Evolutionary conservation across 306 rosid species (phyloP), one percentile per base, ranked within the genome.

Genomic region (Quercus gilva): DNA sequence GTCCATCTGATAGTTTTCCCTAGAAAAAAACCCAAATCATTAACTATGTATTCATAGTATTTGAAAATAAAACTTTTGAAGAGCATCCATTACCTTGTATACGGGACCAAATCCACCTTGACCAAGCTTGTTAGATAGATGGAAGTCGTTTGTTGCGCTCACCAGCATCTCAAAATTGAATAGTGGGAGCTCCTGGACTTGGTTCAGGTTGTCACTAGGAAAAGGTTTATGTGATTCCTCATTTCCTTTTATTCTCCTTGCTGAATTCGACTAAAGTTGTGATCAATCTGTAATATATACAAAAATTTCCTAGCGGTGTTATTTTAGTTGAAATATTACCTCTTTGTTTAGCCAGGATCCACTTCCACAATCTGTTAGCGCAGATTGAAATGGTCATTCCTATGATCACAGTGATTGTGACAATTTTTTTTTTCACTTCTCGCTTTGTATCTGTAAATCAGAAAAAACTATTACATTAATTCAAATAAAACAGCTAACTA

Each of bases 1-100:
- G 84, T 4, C 87, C 88, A 26, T 85, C 80, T 1, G 64, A 58
- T 59, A 83, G 3, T 67, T 55, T 25, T 56, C 88, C 91, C 89
- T 85, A 33, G 0, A 55, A 26, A 3, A 20, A 77, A n/a, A 17
- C 11, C 4, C 45, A 71, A 37, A 23, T 3, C 9, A 51, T 6
- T 6, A 28, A 20, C 20, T 68, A 2, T 1, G 10, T 33, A 14
- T 55, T 23, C 29, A 7, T 29, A 9, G 4, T 52, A 43, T 2
- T 6, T 8, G 25, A 33, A 12, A 6, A 77, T 31, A 17, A 15
- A 1, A 1, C 5, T 68, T 21, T 12, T 3, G 17, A 25, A 35
- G 35, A 31, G 6, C 20, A 21, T 56, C 53, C 21, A 6, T 37
- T 79, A 83, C 86, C 86, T 75, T 83, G 17, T 79, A 83, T 6